Percentiles rank a stretch among this genome's conserved stretches.
phyloP scores from a whole-genome alignment of 352 stramenopile genomes.

The Phytophthora palmivora region DNA sequence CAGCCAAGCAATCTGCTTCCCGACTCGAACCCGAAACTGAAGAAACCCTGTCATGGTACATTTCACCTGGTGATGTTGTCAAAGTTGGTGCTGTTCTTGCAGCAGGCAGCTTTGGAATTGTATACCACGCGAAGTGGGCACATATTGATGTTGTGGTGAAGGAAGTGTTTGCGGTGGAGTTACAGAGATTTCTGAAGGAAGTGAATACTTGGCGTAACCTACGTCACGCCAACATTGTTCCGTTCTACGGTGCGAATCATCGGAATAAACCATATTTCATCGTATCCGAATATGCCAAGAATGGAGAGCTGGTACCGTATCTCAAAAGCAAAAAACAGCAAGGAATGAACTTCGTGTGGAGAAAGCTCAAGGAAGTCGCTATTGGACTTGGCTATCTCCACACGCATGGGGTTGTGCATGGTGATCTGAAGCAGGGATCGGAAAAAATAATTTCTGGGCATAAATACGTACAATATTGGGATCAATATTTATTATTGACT shows the following conservation, averaged over 20 bases:
- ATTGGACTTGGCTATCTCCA: conserved; percentile 29
- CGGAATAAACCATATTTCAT: not conserved
- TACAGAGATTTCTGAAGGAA: not conserved
- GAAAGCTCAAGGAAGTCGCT: conserved; percentile 21
- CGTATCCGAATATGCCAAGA: not conserved
- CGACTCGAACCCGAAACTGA: not conserved
- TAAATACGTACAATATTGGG: too few relatives aligned
- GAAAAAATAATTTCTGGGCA: too few relatives aligned
- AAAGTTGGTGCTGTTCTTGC: not conserved
- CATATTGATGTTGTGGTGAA: conserved; percentile 11
- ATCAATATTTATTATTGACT: too few relatives aligned
- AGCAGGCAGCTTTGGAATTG: conserved; percentile 14
- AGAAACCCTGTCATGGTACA: conserved; percentile 8
- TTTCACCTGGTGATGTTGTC: conserved; percentile 8
- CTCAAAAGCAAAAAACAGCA: conserved; percentile 12
- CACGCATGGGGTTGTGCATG: conserved; percentile 32
- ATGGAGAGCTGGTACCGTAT: conserved; percentile 23
- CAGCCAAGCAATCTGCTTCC: not conserved
- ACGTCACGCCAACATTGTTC: not conserved
- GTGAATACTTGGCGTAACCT: not conserved
- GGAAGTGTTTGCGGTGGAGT: conserved; percentile 9
- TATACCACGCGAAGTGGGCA: conserved; percentile 19
- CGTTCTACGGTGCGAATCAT: not conserved
- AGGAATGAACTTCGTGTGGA: conserved; percentile 6
- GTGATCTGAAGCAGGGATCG: conserved; percentile 27